Percentiles rank a stretch among this genome's conserved stretches.
Conservation (phyloP, 768 basidiomycete genomes). For the Collybia nuda region DNA sequence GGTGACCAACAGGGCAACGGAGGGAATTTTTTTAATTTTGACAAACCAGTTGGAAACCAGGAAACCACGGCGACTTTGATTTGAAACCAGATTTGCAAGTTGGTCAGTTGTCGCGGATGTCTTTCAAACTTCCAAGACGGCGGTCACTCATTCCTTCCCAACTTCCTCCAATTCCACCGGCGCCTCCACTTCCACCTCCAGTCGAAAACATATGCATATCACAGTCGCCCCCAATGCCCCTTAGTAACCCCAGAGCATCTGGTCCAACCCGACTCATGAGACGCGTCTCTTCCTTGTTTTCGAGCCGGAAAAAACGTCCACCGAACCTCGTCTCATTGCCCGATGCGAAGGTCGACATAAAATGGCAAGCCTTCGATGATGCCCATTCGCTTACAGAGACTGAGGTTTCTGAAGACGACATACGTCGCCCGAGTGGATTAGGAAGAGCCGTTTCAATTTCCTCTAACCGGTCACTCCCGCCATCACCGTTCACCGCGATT, state of each 20-base stretch:
- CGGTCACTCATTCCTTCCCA: constrained; percentile 10
- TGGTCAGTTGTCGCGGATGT: constrained; percentile 7
- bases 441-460: constrained; percentile 36
- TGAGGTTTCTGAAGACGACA: constrained; percentile 32
- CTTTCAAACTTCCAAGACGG: constrained; percentile 13
- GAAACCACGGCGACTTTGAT: background rate
- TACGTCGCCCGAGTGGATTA: constrained; percentile 45
- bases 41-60: background rate
- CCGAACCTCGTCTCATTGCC: constrained; percentile 8
- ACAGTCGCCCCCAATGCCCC: constrained; percentile 4
- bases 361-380: constrained; percentile 11
- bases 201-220: constrained; percentile 13
- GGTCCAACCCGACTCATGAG: constrained; percentile 16
- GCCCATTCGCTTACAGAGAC: constrained; percentile 13
- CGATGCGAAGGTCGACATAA: background rate
- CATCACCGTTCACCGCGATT: constrained; percentile 27
- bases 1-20: constrained; percentile 9
- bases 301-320: constrained; percentile 13
- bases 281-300: constrained; percentile 23
- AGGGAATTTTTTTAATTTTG: constrained; percentile 8
- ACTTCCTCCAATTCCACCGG: background rate
- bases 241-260: constrained; percentile 6
- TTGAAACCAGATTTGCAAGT: background rate
- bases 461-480: constrained; percentile 34
- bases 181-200: constrained; percentile 14